Base-by-base conservation (phyloP, 192 early-diverging fungal genomes). In the Obelidium mucronatum region DNA sequence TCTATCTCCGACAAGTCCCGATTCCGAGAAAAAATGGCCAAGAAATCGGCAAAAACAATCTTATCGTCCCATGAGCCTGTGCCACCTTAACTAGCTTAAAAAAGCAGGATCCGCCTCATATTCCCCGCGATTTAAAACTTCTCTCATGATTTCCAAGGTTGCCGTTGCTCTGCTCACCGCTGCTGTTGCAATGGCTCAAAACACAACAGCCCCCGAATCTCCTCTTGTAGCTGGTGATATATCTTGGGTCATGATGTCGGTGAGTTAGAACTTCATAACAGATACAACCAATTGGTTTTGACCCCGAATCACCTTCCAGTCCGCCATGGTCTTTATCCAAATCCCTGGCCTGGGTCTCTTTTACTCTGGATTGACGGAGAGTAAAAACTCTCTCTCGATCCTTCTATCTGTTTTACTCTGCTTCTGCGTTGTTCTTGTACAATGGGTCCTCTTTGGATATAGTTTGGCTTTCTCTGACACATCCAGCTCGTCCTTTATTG, bases 361-460 rank as follows among this genome's bases (percentile, higher is more conserved):
- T 65, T 96, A 96, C 83, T 91, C 92, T 61, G 95, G 95, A 39
- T 92, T 96, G 90, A 90, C 93, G 4, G 86, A 92, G 36, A 87
- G 82, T 78, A 95, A 95, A 81, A 94, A 94, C 84, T 93, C 93
- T 0, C 85, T 96, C 19, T 93, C 93, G 19, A 67, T 94, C 59
- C 90, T 94, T 24, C 89, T 95, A 78, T 82, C 93, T 30, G 93
- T 89, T 54, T 87, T 93, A 76, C 83, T 94, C 26, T 88, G 93
- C 31, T 74, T 91, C 78, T 87, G 92, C 8, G 91, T 96, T 13
- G 93, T 96, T 31, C 80, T 89, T 37, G 61, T 75, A 15, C 61
- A 94, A 87, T 96, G 94, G 94, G 89, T 91, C 74, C 78, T 94
- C 39, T 93, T 91, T 77, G 94, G 94, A 3, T 96, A 91, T 78